phyloP scores from a whole-genome alignment of 1,284 basidiomycete species.

The Abortiporus biennis region DNA sequence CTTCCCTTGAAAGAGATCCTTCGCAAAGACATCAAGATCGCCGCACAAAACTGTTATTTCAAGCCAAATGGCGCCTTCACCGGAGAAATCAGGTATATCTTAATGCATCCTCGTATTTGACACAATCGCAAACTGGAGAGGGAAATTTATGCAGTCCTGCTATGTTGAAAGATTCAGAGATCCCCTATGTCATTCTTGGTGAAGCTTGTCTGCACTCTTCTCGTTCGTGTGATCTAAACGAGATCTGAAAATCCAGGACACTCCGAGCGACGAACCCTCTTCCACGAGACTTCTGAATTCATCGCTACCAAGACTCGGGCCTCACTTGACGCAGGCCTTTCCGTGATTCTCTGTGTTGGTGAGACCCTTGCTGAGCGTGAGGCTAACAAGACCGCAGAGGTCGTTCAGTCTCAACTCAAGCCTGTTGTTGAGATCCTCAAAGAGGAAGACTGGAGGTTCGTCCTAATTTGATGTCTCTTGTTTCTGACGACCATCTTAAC shows the following conservation, averaged over 20 bases:
- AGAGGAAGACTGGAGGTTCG: slow-evolving; percentile 74
- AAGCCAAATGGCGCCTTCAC: slow-evolving; percentile 91
- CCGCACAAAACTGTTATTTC: slow-evolving; percentile 91
- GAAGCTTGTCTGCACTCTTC: slow-evolving; percentile 12
- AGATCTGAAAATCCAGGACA: slow-evolving; percentile 52
- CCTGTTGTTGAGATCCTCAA: slow-evolving; percentile 66
- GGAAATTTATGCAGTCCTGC: slow-evolving; percentile 42
- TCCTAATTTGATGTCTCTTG: background rate
- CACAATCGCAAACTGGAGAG: slow-evolving; percentile 3
- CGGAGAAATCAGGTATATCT: slow-evolving; percentile 80
- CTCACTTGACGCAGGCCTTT: slow-evolving; percentile 70
- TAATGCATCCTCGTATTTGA: background rate
- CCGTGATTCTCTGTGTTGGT: slow-evolving; percentile 94
- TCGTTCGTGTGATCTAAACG: background rate
- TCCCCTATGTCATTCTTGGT: slow-evolving; percentile 95
- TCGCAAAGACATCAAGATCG: slow-evolving; percentile 63
- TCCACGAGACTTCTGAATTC: slow-evolving; percentile 81
- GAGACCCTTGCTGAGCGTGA: slow-evolving; percentile 93
- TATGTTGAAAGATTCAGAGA: slow-evolving; percentile 81
- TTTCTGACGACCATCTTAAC: background rate
- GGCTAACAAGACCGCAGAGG: slow-evolving; percentile 67
- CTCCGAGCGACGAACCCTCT: slow-evolving; percentile 92
- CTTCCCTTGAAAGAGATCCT: slow-evolving; percentile 58
- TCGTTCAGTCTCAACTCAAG: slow-evolving; percentile 82
- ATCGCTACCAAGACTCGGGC: slow-evolving; percentile 87